A percentile compares a stretch with the other conserved stretches of the same genome.
Evolutionary conservation across 768 basidiomycete genomes (phyloP).

Genomic region (Russula virescens): DNA sequence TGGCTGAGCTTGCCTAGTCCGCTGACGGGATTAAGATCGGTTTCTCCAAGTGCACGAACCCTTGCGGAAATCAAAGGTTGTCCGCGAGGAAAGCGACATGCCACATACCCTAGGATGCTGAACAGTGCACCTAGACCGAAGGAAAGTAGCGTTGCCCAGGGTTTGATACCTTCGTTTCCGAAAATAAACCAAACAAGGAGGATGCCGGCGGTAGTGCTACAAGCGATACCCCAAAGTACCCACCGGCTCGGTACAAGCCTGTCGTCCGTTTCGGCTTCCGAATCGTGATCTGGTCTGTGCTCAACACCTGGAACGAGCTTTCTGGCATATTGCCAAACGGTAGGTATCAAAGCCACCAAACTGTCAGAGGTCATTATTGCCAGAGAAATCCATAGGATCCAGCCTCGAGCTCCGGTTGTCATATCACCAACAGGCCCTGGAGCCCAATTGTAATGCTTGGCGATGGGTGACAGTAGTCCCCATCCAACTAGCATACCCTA

Average conservation of each 20-base stretch:
- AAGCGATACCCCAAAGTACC: slow-evolving; percentile 63
- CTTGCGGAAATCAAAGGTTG: slow-evolving; percentile 34
- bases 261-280: slow-evolving; percentile 72
- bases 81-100: not conserved
- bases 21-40: slow-evolving; percentile 88
- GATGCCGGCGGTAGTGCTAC: slow-evolving; percentile 64
- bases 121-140: slow-evolving; percentile 78
- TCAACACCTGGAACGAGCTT: slow-evolving; percentile 28
- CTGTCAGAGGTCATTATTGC: slow-evolving; percentile 96
- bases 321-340: slow-evolving; percentile 49
- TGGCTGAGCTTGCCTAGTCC: slow-evolving; percentile 95
- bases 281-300: slow-evolving; percentile 37
- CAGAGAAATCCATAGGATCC: slow-evolving; percentile 95
- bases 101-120: slow-evolving; percentile 76
- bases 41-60: slow-evolving; percentile 92
- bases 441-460: slow-evolving; percentile 83
- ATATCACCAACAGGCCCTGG: slow-evolving; percentile 89
- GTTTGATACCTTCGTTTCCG: slow-evolving; percentile 85
- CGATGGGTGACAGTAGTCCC: slow-evolving; percentile 86
- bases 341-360: slow-evolving; percentile 77
- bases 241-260: slow-evolving; percentile 75
- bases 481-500: slow-evolving; percentile 97
- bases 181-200: slow-evolving; percentile 84
- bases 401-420: slow-evolving; percentile 83
- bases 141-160: slow-evolving; percentile 89